phyloP scores from a whole-genome alignment of 768 basidiomycete genomes.

The Lentinula aciculospora region DNA sequence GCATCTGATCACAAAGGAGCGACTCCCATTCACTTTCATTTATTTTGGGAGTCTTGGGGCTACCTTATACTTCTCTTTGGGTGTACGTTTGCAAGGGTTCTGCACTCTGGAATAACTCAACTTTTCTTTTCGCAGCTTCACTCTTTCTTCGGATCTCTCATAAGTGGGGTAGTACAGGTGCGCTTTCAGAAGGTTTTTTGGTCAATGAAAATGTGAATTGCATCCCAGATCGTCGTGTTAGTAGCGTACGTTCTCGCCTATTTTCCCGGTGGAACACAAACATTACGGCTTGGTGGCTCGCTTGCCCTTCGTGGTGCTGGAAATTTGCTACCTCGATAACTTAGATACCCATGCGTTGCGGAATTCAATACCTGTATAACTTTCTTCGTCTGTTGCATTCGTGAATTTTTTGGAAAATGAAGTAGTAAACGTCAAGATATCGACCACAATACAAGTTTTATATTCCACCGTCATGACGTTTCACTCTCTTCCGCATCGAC shows the following conservation, averaged over 20 bases:
- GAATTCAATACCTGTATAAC: background rate
- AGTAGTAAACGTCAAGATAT: background rate
- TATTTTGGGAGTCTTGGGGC: slow-evolving; percentile 82
- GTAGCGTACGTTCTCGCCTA: slow-evolving; percentile 89
- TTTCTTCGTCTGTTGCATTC: background rate
- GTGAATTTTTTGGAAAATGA: too few species aligned
- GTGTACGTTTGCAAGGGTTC: slow-evolving; percentile 42
- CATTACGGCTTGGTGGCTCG: slow-evolving; percentile 73
- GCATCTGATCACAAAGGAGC: slow-evolving; percentile 77
- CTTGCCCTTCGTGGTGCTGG: slow-evolving; percentile 82
- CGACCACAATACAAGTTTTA: background rate
- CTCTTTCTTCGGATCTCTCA: slow-evolving; percentile 81
- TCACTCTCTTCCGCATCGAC: slow-evolving; percentile 25
- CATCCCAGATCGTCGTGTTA: slow-evolving; percentile 65
- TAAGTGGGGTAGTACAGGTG: slow-evolving; percentile 78
- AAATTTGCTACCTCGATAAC: slow-evolving; percentile 72
- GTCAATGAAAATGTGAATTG: background rate
- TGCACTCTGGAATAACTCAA: background rate
- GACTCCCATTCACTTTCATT: slow-evolving; percentile 76
- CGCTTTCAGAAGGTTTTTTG: slow-evolving; percentile 6
- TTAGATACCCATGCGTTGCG: background rate
- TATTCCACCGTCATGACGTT: background rate
- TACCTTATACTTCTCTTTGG: slow-evolving; percentile 90
- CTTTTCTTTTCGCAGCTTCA: slow-evolving; percentile 44
- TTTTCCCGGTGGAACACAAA: slow-evolving; percentile 87